Evolutionary conservation across 176 grass and related monocot species (phyloP), one percentile per base, ranked within the genome.

Genomic region (Triticum monococcum): DNA sequence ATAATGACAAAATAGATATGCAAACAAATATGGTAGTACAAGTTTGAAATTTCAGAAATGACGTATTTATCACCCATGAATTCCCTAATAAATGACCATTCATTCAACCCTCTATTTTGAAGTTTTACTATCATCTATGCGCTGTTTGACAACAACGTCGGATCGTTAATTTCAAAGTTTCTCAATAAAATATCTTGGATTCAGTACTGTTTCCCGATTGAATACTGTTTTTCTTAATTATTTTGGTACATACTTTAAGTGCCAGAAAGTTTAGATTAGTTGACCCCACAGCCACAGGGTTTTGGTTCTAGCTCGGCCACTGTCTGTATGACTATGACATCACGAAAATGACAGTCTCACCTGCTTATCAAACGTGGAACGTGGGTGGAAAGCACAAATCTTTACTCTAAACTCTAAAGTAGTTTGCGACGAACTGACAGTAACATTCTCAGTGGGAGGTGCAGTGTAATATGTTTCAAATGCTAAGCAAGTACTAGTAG

Each of bases 321-420:
- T 72, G 8, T 64, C 8, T 87, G 17, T 46, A 62, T 46, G 43
- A 43, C 5, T 46, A 62, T 46, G 43, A 59, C 8, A 46, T 77
- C 62, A 61, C 36, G 25, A 83, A 25, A 77, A 61, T 41, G 79
- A 68, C 45, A 54, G 52, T 68, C 66, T 81, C 31, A 10, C 33
- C 79, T 61, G 46, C 32, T 82, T 67, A 63, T 61, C 72, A 60
- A 72, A 60, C 60, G 75, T 37, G 40, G 25, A 68, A 75, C 33
- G 38, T 72, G 5, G 33, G 6, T 43, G 2, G 66, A 83, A 83
- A 78, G 46, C 75, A 46, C 12, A 83, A 73, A 72, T 72, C 81
- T 59, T 68, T 56, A 46, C 71, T 74, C 12, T 9, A 14, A 68
- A 70, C 64, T 68, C 41, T 5, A 31, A 45, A 50, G 18, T 45